Evolutionary conservation across 164 flowering plant genomes (phyloP).

Genomic region (Aristolochia fimbriata): DNA sequence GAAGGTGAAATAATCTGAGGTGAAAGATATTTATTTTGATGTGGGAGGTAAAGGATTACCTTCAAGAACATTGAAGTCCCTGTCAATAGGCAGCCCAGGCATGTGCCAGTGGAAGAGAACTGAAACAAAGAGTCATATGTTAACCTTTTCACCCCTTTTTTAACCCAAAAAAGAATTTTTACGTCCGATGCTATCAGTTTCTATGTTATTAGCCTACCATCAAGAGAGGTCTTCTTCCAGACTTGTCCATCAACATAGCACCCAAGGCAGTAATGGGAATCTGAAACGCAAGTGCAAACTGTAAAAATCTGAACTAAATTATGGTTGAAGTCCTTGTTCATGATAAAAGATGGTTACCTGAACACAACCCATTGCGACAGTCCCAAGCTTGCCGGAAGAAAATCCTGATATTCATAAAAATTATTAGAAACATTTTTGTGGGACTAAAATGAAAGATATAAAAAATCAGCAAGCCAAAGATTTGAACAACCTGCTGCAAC

Average conservation of each 20-base stretch:
- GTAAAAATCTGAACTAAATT: background rate
- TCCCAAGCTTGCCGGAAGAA: conserved; percentile 32
- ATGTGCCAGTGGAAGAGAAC: conserved; percentile 67
- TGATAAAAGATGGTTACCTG: conserved; percentile 27
- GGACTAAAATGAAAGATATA: no score
- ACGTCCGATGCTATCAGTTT: background rate
- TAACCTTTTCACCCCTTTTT: no score
- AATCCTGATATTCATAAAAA: conserved; percentile 27
- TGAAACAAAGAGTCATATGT: conserved; percentile 7
- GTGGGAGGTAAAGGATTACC: conserved; percentile 22
- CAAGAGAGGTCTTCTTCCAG: conserved; percentile 78
- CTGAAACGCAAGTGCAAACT: conserved; percentile 22
- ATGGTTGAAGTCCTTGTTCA: no score
- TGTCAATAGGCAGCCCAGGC: conserved; percentile 41
- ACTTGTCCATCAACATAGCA: conserved; percentile 52
- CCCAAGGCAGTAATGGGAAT: conserved; percentile 55
- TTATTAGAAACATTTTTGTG: no score
- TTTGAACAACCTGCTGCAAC: conserved; percentile 49
- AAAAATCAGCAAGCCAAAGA: background rate
- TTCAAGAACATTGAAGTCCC: conserved; percentile 61
- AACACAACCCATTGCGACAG: conserved; percentile 29
- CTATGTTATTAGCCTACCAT: conserved; percentile 33
- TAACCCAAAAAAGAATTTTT: background rate
- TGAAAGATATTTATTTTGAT: background rate
- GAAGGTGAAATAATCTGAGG: background rate